Evolutionary conservation across 495 filamentous ascomycete species (phyloP).

Genomic region (Penicillium bialowiezense): DNA sequence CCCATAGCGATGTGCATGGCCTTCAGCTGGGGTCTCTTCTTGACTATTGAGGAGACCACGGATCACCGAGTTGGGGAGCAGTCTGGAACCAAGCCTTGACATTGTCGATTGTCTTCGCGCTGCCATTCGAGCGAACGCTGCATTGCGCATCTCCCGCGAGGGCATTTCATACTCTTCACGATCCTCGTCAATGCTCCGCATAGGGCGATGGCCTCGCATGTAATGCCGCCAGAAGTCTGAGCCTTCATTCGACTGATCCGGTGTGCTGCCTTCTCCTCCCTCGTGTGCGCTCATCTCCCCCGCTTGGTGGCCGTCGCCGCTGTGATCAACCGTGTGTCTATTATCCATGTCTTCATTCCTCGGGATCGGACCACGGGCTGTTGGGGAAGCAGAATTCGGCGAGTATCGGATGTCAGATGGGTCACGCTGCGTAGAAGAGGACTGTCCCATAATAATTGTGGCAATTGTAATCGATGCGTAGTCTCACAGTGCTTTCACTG

Average conservation of each 20-base stretch:
- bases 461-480: conserved; percentile 10
- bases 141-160: conserved; percentile 31
- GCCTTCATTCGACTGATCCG: conserved; percentile 10
- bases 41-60: conserved; percentile 43
- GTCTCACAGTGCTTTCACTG: conserved; percentile 30
- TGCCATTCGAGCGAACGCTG: conserved; percentile 40
- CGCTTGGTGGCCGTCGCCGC: conserved; percentile 22
- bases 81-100: conserved; percentile 48
- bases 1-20: conserved; percentile 49
- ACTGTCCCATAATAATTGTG: conserved; percentile 48
- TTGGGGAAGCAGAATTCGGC: conserved; percentile 19
- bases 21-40: conserved; percentile 49
- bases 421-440: conserved; percentile 44
- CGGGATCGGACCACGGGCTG: conserved; percentile 22
- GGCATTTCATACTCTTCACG: conserved; percentile 22
- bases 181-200: conserved; percentile 38
- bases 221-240: conserved; percentile 24
- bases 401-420: conserved; percentile 26
- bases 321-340: conserved; percentile 28
- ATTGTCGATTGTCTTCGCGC: conserved; percentile 51
- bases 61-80: conserved; percentile 49
- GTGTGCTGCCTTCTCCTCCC: conserved; percentile 10
- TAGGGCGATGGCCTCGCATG: conserved; percentile 18
- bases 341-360: conserved; percentile 46
- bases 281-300: conserved; percentile 14